Percentiles rank a stretch among this genome's conserved stretches.
Conservation (phyloP, 2,329 filamentous ascomycete species). For the Didymella glomerata region DNA sequence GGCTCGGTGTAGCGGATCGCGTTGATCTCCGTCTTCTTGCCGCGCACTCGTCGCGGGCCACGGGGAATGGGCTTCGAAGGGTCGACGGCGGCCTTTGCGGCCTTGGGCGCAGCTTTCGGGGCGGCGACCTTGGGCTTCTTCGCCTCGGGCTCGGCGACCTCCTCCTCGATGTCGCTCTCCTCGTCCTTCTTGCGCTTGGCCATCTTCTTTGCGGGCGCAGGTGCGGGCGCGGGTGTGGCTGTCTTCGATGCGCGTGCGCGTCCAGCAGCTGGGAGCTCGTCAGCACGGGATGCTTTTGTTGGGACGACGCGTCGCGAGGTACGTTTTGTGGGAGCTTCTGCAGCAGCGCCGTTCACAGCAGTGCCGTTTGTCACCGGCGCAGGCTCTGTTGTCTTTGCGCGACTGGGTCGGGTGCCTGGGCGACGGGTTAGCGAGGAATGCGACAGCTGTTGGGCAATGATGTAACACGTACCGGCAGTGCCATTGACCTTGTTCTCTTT, state of each 20-base stretch:
- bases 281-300: slow-evolving; percentile 19
- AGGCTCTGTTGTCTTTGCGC: slow-evolving; percentile 40
- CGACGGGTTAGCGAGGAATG: slow-evolving; percentile 28
- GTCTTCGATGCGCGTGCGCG: slow-evolving; percentile 34
- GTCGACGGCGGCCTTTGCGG: slow-evolving; percentile 27
- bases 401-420: slow-evolving; percentile 32
- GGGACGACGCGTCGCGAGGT: slow-evolving; percentile 23
- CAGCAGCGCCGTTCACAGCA: slow-evolving; percentile 14
- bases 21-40: slow-evolving; percentile 64
- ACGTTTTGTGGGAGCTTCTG: slow-evolving; percentile 20
- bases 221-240: slow-evolving; percentile 30
- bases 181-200: slow-evolving; percentile 47
- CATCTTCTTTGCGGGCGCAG: slow-evolving; percentile 28
- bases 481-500: slow-evolving; percentile 38
- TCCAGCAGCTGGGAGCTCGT: slow-evolving; percentile 25
- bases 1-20: slow-evolving; percentile 65
- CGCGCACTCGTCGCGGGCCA: slow-evolving; percentile 42
- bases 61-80: slow-evolving; percentile 38
- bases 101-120: slow-evolving; percentile 27
- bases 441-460: slow-evolving; percentile 16
- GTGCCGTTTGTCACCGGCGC: slow-evolving; percentile 22
- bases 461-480: slow-evolving; percentile 39
- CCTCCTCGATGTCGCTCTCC: slow-evolving; percentile 32
- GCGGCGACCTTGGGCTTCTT: slow-evolving; percentile 38
- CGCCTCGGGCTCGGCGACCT: slow-evolving; percentile 30